Conservation (phyloP, 345 rosid genomes). For the Sonneratia caseolaris region DNA sequence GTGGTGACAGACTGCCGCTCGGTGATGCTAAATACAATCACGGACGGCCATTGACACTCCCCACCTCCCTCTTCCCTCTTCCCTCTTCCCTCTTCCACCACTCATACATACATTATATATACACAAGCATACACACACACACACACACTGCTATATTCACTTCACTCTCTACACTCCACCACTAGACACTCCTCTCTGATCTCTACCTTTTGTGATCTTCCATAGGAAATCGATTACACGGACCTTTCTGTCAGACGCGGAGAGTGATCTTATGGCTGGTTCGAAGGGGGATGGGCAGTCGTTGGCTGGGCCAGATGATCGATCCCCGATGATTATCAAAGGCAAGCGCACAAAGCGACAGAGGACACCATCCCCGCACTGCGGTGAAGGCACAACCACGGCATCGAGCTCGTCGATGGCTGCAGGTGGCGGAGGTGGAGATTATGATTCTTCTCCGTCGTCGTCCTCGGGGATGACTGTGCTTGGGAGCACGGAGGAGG, state of each 20-base stretch:
- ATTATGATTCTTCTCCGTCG: conserved; percentile 9
- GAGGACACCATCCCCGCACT: conserved; percentile 39
- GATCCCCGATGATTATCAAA: conserved; percentile 26
- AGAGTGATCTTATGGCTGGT: not conserved
- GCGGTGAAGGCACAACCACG: conserved; percentile 10
- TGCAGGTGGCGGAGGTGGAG: conserved; percentile 11
- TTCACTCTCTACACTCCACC: not conserved
- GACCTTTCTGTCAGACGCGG: not conserved
- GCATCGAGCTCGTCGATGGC: conserved; percentile 49
- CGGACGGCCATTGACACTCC: conserved; percentile 30
- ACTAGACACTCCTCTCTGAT: not conserved
- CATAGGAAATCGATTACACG: not conserved
- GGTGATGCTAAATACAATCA: conserved; percentile 17
- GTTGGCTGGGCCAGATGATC: conserved; percentile 14
- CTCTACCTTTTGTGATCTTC: not conserved
- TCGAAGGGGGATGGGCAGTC: not conserved
- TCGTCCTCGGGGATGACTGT: conserved; percentile 8
- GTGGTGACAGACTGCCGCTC: not conserved
- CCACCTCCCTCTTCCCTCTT: not conserved
- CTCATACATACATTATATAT: not conserved
- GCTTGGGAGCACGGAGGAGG: conserved; percentile 51
- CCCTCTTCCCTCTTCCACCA: not conserved
- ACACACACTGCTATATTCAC: not conserved
- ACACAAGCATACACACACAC: not conserved
- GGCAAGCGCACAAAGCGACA: conserved; percentile 82